These are phyloP conservation scores for Hypoxylon sp. DNA, from an alignment of 2,329 filamentous ascomycete species.

Conservation along the genomic window DNA sequence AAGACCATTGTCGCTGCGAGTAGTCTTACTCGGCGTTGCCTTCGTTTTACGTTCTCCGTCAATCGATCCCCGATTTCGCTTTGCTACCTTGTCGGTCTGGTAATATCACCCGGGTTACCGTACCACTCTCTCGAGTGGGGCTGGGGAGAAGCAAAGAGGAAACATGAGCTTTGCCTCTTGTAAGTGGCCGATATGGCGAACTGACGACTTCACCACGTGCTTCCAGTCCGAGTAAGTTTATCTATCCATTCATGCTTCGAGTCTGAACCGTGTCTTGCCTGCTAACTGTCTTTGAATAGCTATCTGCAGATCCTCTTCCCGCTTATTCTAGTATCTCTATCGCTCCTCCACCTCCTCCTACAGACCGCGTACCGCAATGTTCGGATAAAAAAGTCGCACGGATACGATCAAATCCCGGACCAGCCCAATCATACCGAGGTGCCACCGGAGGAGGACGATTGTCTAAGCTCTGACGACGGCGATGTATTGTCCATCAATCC, in stretches of 20 bases:
- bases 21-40: slow-evolving; percentile 20
- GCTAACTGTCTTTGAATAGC: slow-evolving; percentile 57
- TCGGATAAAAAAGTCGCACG: slow-evolving; percentile 63
- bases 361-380: slow-evolving; percentile 67
- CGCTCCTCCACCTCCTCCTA: slow-evolving; percentile 73
- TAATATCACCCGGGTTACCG: slow-evolving; percentile 32
- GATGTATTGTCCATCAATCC: slow-evolving; percentile 65
- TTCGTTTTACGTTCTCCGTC: slow-evolving; percentile 2
- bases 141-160: slow-evolving; percentile 34
- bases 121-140: slow-evolving; percentile 39
- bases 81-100: slow-evolving; percentile 30
- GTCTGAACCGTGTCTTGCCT: slow-evolving; percentile 18
- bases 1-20: slow-evolving; percentile 8
- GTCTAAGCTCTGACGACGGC: slow-evolving; percentile 68
- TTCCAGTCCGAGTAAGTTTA: slow-evolving; percentile 74
- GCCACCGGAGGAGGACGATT: slow-evolving; percentile 61
- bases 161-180: slow-evolving; percentile 63
- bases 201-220: slow-evolving; percentile 73
- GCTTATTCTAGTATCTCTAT: slow-evolving; percentile 75
- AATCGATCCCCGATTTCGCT: slow-evolving; percentile 20
- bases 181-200: slow-evolving; percentile 69
- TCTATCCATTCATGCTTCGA: slow-evolving; percentile 1
- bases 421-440: slow-evolving; percentile 63
- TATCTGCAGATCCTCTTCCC: slow-evolving; percentile 86
- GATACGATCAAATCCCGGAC: slow-evolving; percentile 68